Evolutionary conservation across 164 flowering plant species (phyloP), one percentile per base, ranked within the genome.

Genomic region (Sextonia rubra): DNA sequence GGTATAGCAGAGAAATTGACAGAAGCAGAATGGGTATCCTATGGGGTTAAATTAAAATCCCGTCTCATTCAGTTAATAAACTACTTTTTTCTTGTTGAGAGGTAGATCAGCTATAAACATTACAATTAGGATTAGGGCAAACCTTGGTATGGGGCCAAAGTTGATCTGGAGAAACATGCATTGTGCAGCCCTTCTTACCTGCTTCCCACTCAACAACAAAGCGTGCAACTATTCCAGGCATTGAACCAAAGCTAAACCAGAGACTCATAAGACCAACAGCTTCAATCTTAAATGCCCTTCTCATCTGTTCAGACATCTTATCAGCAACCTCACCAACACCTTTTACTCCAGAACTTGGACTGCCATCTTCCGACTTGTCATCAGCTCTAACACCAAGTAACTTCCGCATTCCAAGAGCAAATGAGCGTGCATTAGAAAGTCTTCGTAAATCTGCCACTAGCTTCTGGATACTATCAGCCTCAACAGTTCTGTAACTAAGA

Each of bases 81-180:
- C 44, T 37, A 1, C 44, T 37, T 37, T 37, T 37, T 37, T 37
- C 11, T 37, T 37, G 44, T 37, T 37, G 5, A 37, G 44, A 0
- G 44, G 44, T 37, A 52, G 17, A 52, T 17, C 7, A 15, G n/a
- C 58, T 20, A 52, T 18, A 20, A 17, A 52, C 17, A 15, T 52
- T 5, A 52, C n/a, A 52, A 15, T 15, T 14, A 20, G 58, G 47
- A 60, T 14, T 55, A 66, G 64, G 60, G 82, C 79, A 68, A 44
- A 93, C 99, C 98, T 93, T 96, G 11, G 98, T 93, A 77, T 96
- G 99, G 17, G 99, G 99, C 99, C 99, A 96, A 68, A 93, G 97
- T 78, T 92, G 98, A 75, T 96, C 99, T 12, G 99, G 99, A 74
- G 98, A 90, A 73, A 96, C 97, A 86, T 96, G 99, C 99, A 96